Evolutionary conservation across 352 stramenopile species (phyloP).

Genomic region (Aphanomyces astaci): DNA sequence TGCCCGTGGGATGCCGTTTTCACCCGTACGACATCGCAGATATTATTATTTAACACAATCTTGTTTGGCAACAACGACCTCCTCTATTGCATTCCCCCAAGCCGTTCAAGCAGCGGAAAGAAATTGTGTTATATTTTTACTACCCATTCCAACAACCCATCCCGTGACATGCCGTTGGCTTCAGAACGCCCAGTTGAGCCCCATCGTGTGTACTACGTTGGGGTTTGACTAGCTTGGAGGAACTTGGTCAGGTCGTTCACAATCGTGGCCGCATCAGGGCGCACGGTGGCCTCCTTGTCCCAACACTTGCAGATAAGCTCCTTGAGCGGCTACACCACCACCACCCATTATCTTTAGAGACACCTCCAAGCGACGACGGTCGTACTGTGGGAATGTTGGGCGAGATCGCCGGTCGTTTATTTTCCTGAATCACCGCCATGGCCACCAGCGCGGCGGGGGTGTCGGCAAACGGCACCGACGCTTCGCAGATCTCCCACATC

Average conservation of each 20-base stretch:
- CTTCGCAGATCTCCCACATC: slow-evolving; percentile 76
- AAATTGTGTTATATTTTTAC: no score
- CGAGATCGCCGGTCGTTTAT: slow-evolving; percentile 49
- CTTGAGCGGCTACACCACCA: slow-evolving; percentile 36
- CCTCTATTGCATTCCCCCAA: no score
- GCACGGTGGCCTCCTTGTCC: slow-evolving; percentile 45
- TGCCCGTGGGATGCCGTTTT: no score
- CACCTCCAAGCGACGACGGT: no score
- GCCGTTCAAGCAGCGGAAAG: no score
- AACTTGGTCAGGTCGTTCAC: slow-evolving; percentile 19
- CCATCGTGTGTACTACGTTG: not conserved
- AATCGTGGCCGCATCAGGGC: slow-evolving; percentile 29
- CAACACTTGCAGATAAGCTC: slow-evolving; percentile 56
- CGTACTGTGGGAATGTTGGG: slow-evolving; percentile 49
- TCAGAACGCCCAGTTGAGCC: no score
- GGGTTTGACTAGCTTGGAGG: slow-evolving; percentile 21
- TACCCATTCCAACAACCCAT: no score
- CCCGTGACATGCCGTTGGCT: no score
- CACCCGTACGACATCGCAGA: not conserved
- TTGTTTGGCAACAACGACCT: no score
- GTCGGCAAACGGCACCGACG: slow-evolving; percentile 48
- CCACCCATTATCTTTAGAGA: no score
- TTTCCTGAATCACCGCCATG: slow-evolving; percentile 58
- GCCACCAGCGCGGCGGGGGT: slow-evolving; percentile 44
- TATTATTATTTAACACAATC: not conserved